Base-by-base conservation (phyloP, 176 grass and related monocot genomes). In the Thalia dealbata region DNA sequence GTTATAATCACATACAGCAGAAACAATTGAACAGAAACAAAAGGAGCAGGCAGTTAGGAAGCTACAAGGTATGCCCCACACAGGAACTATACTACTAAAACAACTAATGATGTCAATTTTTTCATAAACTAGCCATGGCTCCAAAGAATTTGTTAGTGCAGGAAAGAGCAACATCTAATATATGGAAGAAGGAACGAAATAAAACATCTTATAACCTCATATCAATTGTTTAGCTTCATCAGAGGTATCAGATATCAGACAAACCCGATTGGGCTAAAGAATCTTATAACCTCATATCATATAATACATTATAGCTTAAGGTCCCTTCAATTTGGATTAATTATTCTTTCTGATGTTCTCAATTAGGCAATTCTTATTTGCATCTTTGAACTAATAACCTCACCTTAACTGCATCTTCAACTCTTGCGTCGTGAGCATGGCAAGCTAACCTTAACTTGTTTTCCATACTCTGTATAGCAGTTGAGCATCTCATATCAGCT, bases 401-500 rank as follows among this genome's bases (percentile, higher is more conserved):
- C 81, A 95, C 87, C 91, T 87, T 80, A 79, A 90, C 81, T 32
- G 89, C 84, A 79, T 50, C 69, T 74, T 77, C 70, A 66, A 83
- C 67, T 85, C 81, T 83, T 24, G 78, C 80, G 62, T 77, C 80
- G 41, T 87, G 67, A 85, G 45, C 74, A 83, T 70, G 69, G 69
- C 87, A 95, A 45, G 74, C 77, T 41, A 63, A 77, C 82, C 87
- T 72, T 51, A 95, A 71, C 70, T 87, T 90, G 73, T 78, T 95
- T 64, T 88, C 91, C 91, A 95, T 90, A 71, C 46, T 81, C 73
- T 79, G 77, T 68, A 90, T 62, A 11, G 65, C 50, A 24, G 78
- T 80, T 78, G 91, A 90, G 70, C 91, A 95, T 46, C 78, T 74
- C 67, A 78, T 81, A 59, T 88, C 84, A 46, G 91, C 87, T 60